Evolutionary conservation across 2,329 filamentous ascomycete species (phyloP).

Genomic region (Diaporthe citri): DNA sequence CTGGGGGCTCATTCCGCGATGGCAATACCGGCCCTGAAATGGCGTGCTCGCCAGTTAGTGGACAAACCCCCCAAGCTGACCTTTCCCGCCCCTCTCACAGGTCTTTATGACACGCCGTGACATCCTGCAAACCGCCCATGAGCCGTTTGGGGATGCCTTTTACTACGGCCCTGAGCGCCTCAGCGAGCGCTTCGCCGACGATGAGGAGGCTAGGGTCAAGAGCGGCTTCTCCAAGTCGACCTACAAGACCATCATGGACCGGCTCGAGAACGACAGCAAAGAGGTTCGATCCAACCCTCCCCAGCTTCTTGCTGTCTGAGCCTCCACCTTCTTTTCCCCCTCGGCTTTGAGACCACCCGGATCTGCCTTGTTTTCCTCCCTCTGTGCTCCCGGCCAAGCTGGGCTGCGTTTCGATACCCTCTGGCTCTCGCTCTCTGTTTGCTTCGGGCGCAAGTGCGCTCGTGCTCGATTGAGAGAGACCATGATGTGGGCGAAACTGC

Average conservation of each 20-base stretch:
- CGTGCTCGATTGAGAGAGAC: background rate
- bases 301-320: conserved; percentile 38
- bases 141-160: conserved; percentile 96
- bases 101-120: conserved; percentile 97
- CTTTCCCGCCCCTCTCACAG: conserved; percentile 56
- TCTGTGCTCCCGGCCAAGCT: background rate
- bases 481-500: background rate
- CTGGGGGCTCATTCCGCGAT: conserved; percentile 31
- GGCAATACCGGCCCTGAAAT: conserved; percentile 33
- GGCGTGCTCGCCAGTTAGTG: conserved; percentile 39
- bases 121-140: conserved; percentile 85
- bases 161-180: conserved; percentile 95
- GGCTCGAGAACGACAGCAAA: conserved; percentile 77
- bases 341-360: background rate
- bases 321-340: conserved; percentile 41
- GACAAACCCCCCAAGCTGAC: conserved; percentile 7
- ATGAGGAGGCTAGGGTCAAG: conserved; percentile 65
- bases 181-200: conserved; percentile 80
- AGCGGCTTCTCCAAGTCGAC: conserved; percentile 79
- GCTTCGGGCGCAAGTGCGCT: conserved; percentile 19
- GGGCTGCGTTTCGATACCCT: conserved; percentile 5
- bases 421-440: background rate
- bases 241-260: conserved; percentile 82
- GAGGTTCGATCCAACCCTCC: conserved; percentile 69
- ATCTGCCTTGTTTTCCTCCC: background rate